Evolutionary conservation across 2,329 filamentous ascomycete species (phyloP).

Genomic region (Ophiostoma montium): DNA sequence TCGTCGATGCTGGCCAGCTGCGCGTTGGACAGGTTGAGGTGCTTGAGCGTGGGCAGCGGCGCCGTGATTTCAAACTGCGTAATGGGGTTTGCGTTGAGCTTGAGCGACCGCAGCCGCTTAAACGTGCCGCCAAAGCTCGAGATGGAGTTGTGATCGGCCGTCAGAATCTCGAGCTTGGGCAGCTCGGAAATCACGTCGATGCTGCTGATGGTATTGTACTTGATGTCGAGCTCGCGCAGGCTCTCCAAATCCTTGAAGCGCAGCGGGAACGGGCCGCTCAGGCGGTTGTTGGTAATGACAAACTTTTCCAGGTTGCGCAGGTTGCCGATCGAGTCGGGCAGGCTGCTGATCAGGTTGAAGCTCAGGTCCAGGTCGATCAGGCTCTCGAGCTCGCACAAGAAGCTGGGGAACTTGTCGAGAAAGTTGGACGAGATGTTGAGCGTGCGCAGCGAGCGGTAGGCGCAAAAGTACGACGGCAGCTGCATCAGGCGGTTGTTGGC

Average conservation of each 20-base stretch:
- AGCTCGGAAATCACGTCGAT: constrained; percentile 79
- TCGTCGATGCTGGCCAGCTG: constrained; percentile 85
- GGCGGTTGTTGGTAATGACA: constrained; percentile 88
- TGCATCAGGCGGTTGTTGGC: constrained; percentile 80
- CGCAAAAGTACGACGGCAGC: constrained; percentile 69
- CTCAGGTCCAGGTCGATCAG: constrained; percentile 90
- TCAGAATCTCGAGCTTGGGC: constrained; percentile 74
- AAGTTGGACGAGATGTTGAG: constrained; percentile 92
- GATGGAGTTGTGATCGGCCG: constrained; percentile 84
- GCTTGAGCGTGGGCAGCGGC: constrained; percentile 67
- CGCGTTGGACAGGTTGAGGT: constrained; percentile 77
- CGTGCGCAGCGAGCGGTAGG: constrained; percentile 64
- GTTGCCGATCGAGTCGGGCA: constrained; percentile 67
- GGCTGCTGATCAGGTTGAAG: constrained; percentile 74
- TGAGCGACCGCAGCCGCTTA: constrained; percentile 65
- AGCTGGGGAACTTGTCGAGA: constrained; percentile 69
- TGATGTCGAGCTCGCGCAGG: constrained; percentile 82
- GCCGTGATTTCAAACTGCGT: constrained; percentile 78
- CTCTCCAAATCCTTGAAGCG: constrained; percentile 60
- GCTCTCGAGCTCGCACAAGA: constrained; percentile 67
- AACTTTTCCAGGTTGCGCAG: constrained; percentile 72
- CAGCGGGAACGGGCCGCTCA: constrained; percentile 60
- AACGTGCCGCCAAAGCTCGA: constrained; percentile 87
- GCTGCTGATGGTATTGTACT: constrained; percentile 79
- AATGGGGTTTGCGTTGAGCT: constrained; percentile 88